These are phyloP conservation scores for Cercophora samala DNA, from an alignment of 495 filamentous ascomycete genomes.

Conservation along the genomic window DNA sequence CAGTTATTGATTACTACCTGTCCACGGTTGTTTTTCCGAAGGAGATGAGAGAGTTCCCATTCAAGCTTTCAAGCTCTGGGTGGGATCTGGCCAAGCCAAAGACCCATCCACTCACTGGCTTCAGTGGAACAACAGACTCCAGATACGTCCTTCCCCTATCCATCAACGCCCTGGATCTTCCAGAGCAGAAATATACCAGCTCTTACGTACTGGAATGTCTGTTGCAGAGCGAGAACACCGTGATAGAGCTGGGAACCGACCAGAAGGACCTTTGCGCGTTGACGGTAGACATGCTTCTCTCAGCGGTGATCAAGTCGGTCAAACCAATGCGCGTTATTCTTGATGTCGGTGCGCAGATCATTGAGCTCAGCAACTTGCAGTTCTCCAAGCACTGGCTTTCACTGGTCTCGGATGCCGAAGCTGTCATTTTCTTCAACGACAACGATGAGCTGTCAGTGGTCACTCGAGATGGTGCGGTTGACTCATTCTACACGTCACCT, in stretches of 20 bases:
- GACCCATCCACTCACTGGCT: constrained; percentile 55
- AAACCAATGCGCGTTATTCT: constrained; percentile 58
- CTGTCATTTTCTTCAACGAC: constrained; percentile 55
- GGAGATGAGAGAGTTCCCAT: constrained; percentile 60
- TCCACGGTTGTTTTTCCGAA: constrained; percentile 60
- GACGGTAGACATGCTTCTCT: constrained; percentile 45
- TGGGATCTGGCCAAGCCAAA: constrained; percentile 61
- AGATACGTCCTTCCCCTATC: constrained; percentile 54
- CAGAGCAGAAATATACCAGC: constrained; percentile 59
- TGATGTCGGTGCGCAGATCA: constrained; percentile 71
- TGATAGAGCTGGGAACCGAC: constrained; percentile 33
- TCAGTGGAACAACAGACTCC: constrained; percentile 73
- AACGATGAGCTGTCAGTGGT: constrained; percentile 49
- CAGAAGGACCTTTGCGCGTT: constrained; percentile 23
- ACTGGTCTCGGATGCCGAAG: constrained; percentile 32
- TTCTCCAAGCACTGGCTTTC: constrained; percentile 52
- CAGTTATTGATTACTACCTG: constrained; percentile 61
- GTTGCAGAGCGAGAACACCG: constrained; percentile 53
- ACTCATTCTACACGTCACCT: constrained; percentile 57
- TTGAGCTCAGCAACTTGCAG: constrained; percentile 58
- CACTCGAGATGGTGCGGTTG: constrained; percentile 41
- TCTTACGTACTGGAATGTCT: constrained; percentile 59
- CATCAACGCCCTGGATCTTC: constrained; percentile 55
- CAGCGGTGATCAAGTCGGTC: constrained; percentile 38
- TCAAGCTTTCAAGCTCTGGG: constrained; percentile 64